Conservation (phyloP, 2,329 filamentous ascomycete species). For the Colletotrichum neosansevieriae region DNA sequence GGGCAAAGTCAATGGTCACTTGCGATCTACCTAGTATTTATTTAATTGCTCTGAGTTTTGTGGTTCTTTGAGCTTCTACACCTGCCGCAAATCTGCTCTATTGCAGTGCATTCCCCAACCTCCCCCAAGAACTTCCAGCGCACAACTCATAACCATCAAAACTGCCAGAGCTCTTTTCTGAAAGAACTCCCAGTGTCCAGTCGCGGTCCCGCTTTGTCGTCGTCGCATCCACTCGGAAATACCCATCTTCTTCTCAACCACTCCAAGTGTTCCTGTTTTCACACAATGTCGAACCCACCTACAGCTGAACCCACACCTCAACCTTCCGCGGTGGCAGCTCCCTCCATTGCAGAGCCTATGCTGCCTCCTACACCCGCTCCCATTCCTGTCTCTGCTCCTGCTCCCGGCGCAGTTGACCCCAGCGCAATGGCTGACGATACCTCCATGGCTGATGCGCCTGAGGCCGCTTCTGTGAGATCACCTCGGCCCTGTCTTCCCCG, state of each 20-base stretch:
- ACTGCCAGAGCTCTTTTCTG: background rate
- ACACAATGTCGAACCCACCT: slow-evolving; percentile 34
- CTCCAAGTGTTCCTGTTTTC: background rate
- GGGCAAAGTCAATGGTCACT: background rate
- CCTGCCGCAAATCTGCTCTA: background rate
- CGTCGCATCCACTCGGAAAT: background rate
- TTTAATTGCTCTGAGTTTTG: background rate
- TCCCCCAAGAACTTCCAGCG: background rate
- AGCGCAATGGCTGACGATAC: slow-evolving; percentile 47
- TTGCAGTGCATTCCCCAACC: background rate
- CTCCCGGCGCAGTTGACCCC: slow-evolving; percentile 18
- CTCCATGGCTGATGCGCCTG: slow-evolving; percentile 58
- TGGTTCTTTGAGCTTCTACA: background rate
- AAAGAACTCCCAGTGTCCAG: background rate
- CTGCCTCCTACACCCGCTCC: slow-evolving; percentile 41
- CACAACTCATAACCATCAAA: slow-evolving; percentile 16
- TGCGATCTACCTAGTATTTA: background rate
- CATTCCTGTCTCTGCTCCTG: slow-evolving; percentile 37
- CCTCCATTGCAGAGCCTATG: background rate
- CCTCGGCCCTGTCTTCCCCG: too few relatives aligned
- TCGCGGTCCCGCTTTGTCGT: slow-evolving; percentile 5
- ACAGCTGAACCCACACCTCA: slow-evolving; percentile 17
- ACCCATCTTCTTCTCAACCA: background rate
- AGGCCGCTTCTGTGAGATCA: slow-evolving; percentile 55
- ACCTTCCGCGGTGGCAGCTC: slow-evolving; percentile 35